These are phyloP conservation scores for Pseudocercospora vitis DNA, from an alignment of 2,329 filamentous ascomycete species.

Conservation along the genomic window DNA sequence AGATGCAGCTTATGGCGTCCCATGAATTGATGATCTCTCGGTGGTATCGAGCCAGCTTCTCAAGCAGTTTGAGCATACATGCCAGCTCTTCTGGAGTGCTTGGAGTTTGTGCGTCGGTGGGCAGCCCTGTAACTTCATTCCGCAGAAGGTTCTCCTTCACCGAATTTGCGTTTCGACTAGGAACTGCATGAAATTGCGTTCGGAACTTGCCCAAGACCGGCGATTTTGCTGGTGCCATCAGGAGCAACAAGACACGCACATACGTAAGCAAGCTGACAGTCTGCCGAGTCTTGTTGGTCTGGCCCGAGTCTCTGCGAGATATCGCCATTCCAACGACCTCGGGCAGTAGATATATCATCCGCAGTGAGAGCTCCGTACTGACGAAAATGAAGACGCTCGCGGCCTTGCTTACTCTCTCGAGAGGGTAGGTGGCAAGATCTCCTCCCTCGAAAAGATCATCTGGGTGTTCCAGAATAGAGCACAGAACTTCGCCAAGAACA, in stretches of 20 bases:
- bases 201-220: not conserved
- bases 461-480: conserved; percentile 32
- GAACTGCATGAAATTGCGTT: not conserved
- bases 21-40: conserved; percentile 25
- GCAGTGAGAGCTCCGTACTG: conserved; percentile 21
- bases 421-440: conserved; percentile 7
- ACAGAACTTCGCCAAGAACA: conserved; percentile 21
- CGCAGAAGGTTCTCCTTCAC: not conserved
- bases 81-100: conserved; percentile 3
- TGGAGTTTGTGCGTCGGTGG: too few relatives aligned
- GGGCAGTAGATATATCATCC: conserved; percentile 26
- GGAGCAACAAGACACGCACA: conserved; percentile 17
- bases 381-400: conserved; percentile 18
- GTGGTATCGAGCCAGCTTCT: conserved; percentile 20
- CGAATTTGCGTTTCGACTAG: not conserved
- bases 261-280: conserved; percentile 23
- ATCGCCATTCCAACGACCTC: conserved; percentile 21
- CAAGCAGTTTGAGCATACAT: conserved; percentile 12
- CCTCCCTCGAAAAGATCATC: conserved; percentile 9
- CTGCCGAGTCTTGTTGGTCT: conserved; percentile 22
- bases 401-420: not conserved
- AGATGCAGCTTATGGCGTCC: conserved; percentile 27
- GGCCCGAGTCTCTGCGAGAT: conserved; percentile 30
- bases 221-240: not conserved
- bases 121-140: not conserved